These are phyloP conservation scores for Scedosporium boydii DNA, from an alignment of 2,329 filamentous ascomycete genomes.

Conservation along the genomic window DNA sequence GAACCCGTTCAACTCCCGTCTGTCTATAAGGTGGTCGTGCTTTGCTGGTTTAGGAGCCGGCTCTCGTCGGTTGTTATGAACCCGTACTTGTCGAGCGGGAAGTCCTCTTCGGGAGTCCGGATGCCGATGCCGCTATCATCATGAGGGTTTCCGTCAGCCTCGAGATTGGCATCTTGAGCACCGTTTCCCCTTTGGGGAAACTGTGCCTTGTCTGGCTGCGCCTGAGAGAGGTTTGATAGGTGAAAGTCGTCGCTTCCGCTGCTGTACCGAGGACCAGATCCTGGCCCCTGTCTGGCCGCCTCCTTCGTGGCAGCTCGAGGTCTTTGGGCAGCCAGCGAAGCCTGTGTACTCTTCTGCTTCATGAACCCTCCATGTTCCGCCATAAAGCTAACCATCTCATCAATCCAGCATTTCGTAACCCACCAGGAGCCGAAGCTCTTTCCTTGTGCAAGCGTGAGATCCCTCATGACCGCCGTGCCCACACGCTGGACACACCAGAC, in stretches of 20 bases:
- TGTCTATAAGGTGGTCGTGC: neutral
- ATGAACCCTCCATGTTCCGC: constrained; percentile 88
- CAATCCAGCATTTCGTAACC: constrained; percentile 91
- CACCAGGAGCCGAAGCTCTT: constrained; percentile 86
- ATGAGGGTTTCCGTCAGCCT: constrained; percentile 23
- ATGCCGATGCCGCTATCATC: constrained; percentile 73
- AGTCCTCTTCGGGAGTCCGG: constrained; percentile 56
- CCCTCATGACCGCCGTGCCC: constrained; percentile 68
- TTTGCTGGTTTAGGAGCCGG: constrained; percentile 8
- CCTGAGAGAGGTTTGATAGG: constrained; percentile 33
- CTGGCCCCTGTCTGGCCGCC: constrained; percentile 20
- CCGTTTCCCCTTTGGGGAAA: constrained; percentile 33
- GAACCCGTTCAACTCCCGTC: neutral
- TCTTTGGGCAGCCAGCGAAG: constrained; percentile 18
- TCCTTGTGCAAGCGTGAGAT: constrained; percentile 69
- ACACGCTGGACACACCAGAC: constrained; percentile 69
- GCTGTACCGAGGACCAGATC: constrained; percentile 15
- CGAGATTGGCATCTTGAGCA: neutral
- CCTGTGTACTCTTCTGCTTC: constrained; percentile 37
- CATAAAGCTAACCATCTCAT: constrained; percentile 87
- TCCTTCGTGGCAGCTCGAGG: constrained; percentile 26
- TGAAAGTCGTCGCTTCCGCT: constrained; percentile 36
- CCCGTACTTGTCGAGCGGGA: constrained; percentile 49
- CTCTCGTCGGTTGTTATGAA: constrained; percentile 28
- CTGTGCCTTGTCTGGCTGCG: constrained; percentile 39